Conservation (phyloP, 2,329 filamentous ascomycete species). For the Lasiodiplodia hormozganensis region DNA sequence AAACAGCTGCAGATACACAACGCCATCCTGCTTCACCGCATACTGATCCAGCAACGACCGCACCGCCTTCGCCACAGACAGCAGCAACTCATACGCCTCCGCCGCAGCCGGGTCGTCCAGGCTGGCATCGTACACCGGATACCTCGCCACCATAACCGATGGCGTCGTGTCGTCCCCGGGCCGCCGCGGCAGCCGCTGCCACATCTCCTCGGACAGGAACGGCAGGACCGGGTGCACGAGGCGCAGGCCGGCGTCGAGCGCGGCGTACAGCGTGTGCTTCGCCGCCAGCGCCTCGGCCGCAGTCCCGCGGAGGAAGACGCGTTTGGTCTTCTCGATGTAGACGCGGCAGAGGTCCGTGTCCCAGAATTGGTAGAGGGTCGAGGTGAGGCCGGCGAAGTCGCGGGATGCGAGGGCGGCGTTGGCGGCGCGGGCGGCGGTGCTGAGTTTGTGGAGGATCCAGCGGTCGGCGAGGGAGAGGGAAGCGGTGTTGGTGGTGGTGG, state of each 20-base stretch:
- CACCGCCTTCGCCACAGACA: slow-evolving; percentile 42
- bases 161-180: slow-evolving; percentile 70
- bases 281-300: slow-evolving; percentile 75
- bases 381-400: slow-evolving; percentile 76
- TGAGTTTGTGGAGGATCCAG: slow-evolving; percentile 82
- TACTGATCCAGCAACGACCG: slow-evolving; percentile 16
- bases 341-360: slow-evolving; percentile 79
- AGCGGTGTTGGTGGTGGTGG: slow-evolving; percentile 55
- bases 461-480: slow-evolving; percentile 70
- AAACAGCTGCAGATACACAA: slow-evolving; percentile 19
- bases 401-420: slow-evolving; percentile 71
- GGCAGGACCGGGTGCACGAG: slow-evolving; percentile 58
- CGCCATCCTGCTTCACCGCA: slow-evolving; percentile 10
- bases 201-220: slow-evolving; percentile 49
- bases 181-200: slow-evolving; percentile 83
- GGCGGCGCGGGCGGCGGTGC: slow-evolving; percentile 71
- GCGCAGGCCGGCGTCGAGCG: slow-evolving; percentile 75
- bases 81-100: slow-evolving; percentile 74
- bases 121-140: slow-evolving; percentile 68
- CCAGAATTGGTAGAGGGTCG: slow-evolving; percentile 79
- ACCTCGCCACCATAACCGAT: slow-evolving; percentile 75
- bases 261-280: slow-evolving; percentile 79
- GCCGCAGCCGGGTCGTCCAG: slow-evolving; percentile 74
- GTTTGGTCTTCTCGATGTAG: slow-evolving; percentile 87
- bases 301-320: slow-evolving; percentile 77